Evolutionary conservation across 2,329 filamentous ascomycete genomes (phyloP).

Genomic region (Epichloe coenophiala): DNA sequence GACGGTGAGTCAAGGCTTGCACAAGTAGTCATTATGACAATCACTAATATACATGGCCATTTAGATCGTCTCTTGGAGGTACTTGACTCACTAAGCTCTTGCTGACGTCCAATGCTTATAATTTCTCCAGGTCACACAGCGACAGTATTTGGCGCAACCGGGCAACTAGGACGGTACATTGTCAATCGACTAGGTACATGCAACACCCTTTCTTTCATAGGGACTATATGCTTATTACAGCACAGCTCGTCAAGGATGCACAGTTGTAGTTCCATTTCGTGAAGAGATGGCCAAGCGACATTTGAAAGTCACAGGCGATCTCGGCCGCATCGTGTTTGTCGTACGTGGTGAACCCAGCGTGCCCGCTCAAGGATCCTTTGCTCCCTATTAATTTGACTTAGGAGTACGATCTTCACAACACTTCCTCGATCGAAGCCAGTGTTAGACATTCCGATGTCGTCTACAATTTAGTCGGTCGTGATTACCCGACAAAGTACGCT

Average conservation of each 20-base stretch:
- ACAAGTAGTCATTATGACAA: not conserved
- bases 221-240: not conserved
- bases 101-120: constrained; percentile 13
- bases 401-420: constrained; percentile 95
- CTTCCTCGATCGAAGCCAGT: constrained; percentile 87
- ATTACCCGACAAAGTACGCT: constrained; percentile 85
- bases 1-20: constrained; percentile 50
- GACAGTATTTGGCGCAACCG: constrained; percentile 95
- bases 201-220: not conserved
- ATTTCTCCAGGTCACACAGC: constrained; percentile 65
- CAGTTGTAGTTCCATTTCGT: constrained; percentile 81
- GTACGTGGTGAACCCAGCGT: constrained; percentile 29
- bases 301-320: constrained; percentile 88
- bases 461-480: constrained; percentile 87
- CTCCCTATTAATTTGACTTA: constrained; percentile 20
- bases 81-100: constrained; percentile 15
- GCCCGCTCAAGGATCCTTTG: not conserved
- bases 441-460: constrained; percentile 95
- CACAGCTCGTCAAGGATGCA: constrained; percentile 80
- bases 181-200: constrained; percentile 73
- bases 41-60: constrained; percentile 13
- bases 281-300: constrained; percentile 98
- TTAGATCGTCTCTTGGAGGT: constrained; percentile 82
- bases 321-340: constrained; percentile 79
- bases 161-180: constrained; percentile 91